phyloP scores from a whole-genome alignment of 2,329 filamentous ascomycete genomes.

The Eutypella sp. region DNA sequence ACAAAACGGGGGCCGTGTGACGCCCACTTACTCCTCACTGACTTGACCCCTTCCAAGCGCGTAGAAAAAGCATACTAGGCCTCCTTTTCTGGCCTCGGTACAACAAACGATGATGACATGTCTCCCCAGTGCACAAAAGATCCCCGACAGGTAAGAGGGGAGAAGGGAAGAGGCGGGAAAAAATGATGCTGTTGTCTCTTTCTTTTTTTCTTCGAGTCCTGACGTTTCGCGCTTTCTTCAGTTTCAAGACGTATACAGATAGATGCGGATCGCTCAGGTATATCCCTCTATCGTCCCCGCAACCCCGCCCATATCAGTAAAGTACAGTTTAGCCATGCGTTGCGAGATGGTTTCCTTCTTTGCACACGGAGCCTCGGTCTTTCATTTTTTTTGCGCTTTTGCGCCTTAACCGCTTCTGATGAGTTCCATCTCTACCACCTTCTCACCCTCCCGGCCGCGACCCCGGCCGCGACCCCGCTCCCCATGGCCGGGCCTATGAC shows the following conservation, averaged over 20 bases:
- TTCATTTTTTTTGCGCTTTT: neutral
- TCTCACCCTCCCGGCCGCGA: neutral
- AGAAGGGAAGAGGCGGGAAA: too few relatives aligned
- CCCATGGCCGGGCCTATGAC: too few relatives aligned
- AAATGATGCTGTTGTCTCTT: neutral
- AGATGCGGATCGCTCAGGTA: neutral
- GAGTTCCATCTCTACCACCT: neutral
- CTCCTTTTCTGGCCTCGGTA: neutral
- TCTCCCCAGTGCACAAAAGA: neutral
- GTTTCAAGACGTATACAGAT: too few relatives aligned
- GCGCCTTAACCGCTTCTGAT: neutral
- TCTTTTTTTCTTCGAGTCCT: neutral
- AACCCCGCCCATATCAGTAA: neutral
- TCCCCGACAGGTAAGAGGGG: too few relatives aligned
- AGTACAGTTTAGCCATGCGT: neutral
- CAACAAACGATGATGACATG: neutral
- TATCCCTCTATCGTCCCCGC: neutral
- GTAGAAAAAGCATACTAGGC: neutral
- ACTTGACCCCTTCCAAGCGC: neutral
- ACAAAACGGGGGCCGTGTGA: neutral
- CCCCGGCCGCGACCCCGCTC: neutral
- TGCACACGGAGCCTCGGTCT: neutral
- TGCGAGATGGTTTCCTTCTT: neutral
- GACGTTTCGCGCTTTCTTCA: too few relatives aligned
- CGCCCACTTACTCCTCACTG: neutral